phyloP scores from a whole-genome alignment of 2,329 filamentous ascomycete genomes.

The Aquanectria penicillioides region DNA sequence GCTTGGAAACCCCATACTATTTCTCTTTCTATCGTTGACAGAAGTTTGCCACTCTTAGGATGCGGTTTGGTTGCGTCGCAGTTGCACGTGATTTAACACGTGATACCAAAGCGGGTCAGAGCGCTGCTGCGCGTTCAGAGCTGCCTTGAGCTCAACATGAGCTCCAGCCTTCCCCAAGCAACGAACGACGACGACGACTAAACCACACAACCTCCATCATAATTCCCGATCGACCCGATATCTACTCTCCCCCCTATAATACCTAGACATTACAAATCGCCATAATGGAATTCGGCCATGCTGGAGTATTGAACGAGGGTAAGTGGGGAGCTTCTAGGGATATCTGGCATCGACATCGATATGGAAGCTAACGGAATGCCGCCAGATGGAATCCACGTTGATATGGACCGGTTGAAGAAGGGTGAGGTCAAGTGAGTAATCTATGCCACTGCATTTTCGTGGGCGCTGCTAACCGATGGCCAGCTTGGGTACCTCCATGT shows the following conservation, averaged over 20 bases:
- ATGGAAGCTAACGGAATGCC: constrained; percentile 35
- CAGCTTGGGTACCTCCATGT: constrained; percentile 98
- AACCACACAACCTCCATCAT: constrained; percentile 31
- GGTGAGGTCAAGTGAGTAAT: constrained; percentile 93
- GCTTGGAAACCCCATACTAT: neutral
- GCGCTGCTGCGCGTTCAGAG: constrained; percentile 56
- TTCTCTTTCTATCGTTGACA: neutral
- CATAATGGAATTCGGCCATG: constrained; percentile 71
- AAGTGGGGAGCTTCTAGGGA: constrained; percentile 41
- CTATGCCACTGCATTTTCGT: neutral
- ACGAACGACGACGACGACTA: constrained; percentile 38
- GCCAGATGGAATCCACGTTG: constrained; percentile 96
- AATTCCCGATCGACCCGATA: constrained; percentile 5
- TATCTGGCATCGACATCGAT: constrained; percentile 25
- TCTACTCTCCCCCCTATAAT: neutral
- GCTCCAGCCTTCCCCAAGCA: constrained; percentile 48
- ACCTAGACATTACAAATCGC: neutral
- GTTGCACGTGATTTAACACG: too few species aligned
- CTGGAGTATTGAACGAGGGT: constrained; percentile 73
- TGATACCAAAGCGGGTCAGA: constrained; percentile 24
- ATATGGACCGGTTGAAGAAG: constrained; percentile 99
- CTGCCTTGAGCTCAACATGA: constrained; percentile 56
- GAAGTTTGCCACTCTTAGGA: constrained; percentile 30
- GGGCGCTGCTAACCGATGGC: constrained; percentile 44
- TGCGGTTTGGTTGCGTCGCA: too few species aligned